A percentile compares a stretch with the other conserved stretches of the same genome.
Evolutionary conservation across 2,329 filamentous ascomycete species (phyloP).

Genomic region (Sporothrix brunneoviolacea): DNA sequence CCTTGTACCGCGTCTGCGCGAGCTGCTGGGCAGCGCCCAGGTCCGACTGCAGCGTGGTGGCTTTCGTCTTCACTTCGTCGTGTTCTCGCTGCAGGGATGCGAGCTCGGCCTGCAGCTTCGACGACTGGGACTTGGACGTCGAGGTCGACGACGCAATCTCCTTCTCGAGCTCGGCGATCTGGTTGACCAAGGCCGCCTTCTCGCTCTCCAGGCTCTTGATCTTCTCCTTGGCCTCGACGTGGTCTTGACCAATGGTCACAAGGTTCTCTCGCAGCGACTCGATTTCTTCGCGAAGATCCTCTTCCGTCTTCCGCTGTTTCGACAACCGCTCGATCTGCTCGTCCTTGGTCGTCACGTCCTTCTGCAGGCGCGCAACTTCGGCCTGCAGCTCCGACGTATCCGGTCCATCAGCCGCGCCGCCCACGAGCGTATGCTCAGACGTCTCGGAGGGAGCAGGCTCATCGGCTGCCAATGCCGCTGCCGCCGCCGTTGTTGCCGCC

Average conservation of each 20-base stretch:
- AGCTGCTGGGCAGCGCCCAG: conserved; percentile 80
- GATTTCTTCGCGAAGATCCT: conserved; percentile 77
- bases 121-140: conserved; percentile 35
- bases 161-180: conserved; percentile 62
- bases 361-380: conserved; percentile 45
- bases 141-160: conserved; percentile 45
- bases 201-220: conserved; percentile 64
- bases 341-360: conserved; percentile 58
- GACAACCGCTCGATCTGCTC: conserved; percentile 64
- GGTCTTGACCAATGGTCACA: conserved; percentile 70
- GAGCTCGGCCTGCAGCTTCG: conserved; percentile 56
- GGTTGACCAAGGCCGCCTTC: conserved; percentile 58
- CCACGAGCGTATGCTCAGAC: conserved; percentile 21
- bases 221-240: conserved; percentile 75
- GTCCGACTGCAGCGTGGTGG: conserved; percentile 68
- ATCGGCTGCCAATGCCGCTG: conserved; percentile 20
- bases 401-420: conserved; percentile 19
- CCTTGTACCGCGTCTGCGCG: conserved; percentile 80
- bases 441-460: conserved; percentile 28
- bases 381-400: conserved; percentile 34
- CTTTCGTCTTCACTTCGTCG: conserved; percentile 64
- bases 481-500: conserved; percentile 29
- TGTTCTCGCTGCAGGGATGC: conserved; percentile 47
- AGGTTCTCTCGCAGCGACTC: conserved; percentile 76
- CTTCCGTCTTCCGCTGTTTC: conserved; percentile 65